Conservation (phyloP, 306 rosid genomes). For the Fagus sylvatica region DNA sequence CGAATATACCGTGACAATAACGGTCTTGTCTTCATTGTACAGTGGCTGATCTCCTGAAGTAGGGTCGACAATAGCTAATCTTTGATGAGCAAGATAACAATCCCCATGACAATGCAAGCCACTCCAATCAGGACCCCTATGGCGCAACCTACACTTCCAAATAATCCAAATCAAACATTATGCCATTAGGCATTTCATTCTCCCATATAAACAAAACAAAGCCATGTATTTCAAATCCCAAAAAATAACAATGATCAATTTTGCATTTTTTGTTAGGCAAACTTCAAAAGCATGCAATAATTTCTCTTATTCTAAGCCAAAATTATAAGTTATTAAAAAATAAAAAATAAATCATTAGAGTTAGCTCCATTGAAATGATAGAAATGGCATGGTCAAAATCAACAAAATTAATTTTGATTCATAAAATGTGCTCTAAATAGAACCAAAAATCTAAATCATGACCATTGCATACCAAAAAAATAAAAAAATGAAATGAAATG, state of each 20-base stretch:
- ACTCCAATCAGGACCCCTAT: slow-evolving; percentile 99
- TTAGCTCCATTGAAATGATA: not conserved
- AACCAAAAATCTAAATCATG: not conserved
- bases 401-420: too few species aligned
- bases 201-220: not conserved
- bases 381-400: not conserved
- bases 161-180: not conserved
- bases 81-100: slow-evolving; percentile 89
- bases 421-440: not conserved
- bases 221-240: not conserved
- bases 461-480: not conserved
- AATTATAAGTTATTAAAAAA: too few species aligned
- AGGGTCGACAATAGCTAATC: slow-evolving; percentile 90
- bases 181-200: not conserved
- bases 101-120: slow-evolving; percentile 81
- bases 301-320: not conserved
- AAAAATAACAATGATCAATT: not conserved
- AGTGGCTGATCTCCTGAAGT: slow-evolving; percentile 97
- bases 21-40: slow-evolving; percentile 81
- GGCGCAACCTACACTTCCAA: slow-evolving; percentile 59
- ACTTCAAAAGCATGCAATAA: not conserved
- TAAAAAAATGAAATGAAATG: not conserved
- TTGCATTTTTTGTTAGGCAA: not conserved
- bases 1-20: slow-evolving; percentile 66
- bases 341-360: too few species aligned